Base-by-base conservation (phyloP, 768 basidiomycete species). In the Termitomyces sp. region DNA sequence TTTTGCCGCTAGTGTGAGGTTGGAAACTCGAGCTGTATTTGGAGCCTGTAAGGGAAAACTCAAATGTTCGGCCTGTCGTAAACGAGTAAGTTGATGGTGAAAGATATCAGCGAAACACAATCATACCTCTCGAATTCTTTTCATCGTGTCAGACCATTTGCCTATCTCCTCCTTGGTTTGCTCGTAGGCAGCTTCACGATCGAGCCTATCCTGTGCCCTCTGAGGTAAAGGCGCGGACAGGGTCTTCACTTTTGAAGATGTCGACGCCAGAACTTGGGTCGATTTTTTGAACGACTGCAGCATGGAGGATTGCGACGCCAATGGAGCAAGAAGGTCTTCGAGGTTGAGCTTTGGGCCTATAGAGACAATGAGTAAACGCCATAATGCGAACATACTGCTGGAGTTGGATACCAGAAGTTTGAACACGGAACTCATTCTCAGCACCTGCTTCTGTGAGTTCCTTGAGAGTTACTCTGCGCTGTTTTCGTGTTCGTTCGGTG, bases 71-170 rank as follows among this genome's bases (percentile, higher is more conserved):
- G 91, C 90, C 87, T 91, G 57, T 8, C 30, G 19, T 26, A 28
- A 22, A 37, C 19, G 12, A 37, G 28, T 45, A 10, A 37, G 8
- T 35, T n/a, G 2, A 30, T 9, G 9, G 28, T 11, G 48, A 4
- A 19, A 28, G 56, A 15, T 9, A n/a, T 46, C 3, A 3, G 47
- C 8, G 17, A 24, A 54, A 53, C 34, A 14, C 24, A 30, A 28
- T 28, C 75, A 51, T 45, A 89, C 91, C 74, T 98, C 92, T 60
- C 87, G 86, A 60, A 99, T 93, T 21, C 83, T 81, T 68, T 89
- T 90, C 88, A 98, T 96, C 3, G 92, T 90, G 5, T 82, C 84
- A 26, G 82, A 82, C 97, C 96, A 98, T 74, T 96, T 97, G 59
- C 90, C 84, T 2, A 96, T 88, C 68, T 98, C 95, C 58, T 82